Evolutionary conservation across 208 protist species (phyloP), one percentile per base, ranked within the genome.

Genomic region (Entamoeba moshkovskii): DNA sequence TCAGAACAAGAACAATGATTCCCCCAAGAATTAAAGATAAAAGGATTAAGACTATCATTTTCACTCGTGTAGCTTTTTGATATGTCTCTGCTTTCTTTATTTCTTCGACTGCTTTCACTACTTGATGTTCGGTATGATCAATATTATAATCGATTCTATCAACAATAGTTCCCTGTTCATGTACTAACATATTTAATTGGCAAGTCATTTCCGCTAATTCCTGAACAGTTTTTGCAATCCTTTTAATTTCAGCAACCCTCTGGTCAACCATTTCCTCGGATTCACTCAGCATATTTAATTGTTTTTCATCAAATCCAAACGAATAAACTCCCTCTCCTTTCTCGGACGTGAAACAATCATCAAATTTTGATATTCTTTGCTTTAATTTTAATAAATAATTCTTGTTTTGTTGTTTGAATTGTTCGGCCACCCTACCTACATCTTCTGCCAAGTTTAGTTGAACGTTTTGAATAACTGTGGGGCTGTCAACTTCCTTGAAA

Each of bases 241-340:
- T 73, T 73, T 73, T 73, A n/a, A 73, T 73, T 38, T 73, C 59
- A 11, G 18, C 59, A 73, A 73, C 59, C 29, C 59, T 8, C 8
- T 38, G 18, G 29, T 73, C n/a, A 11, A 73, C 59, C 59, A 73
- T 25, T 38, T 73, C 59, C 29, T 73, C 59, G 5, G 59, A 73
- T 2, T 73, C 59, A 25, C 29, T 73, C 22, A 73, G 22, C 59
- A 73, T 73, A 38, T 38, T 38, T 42, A 73, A 25, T 38, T 73
- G 59, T 73, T 73, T 73, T 73, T 73, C 59, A 73, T 73, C 59
- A 73, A 73, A 73, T 73, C 59, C 59, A 73, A 73, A 73, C 29
- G 59, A 73, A 73, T 73, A 73, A 1, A 73, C 59, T n/a, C 59
- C 59, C 22, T 73, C 59, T 42, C 29, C 59, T 38, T 29, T 22